phyloP scores from a whole-genome alignment of 305 asterid genomes.

The Coffea humblotiana region DNA sequence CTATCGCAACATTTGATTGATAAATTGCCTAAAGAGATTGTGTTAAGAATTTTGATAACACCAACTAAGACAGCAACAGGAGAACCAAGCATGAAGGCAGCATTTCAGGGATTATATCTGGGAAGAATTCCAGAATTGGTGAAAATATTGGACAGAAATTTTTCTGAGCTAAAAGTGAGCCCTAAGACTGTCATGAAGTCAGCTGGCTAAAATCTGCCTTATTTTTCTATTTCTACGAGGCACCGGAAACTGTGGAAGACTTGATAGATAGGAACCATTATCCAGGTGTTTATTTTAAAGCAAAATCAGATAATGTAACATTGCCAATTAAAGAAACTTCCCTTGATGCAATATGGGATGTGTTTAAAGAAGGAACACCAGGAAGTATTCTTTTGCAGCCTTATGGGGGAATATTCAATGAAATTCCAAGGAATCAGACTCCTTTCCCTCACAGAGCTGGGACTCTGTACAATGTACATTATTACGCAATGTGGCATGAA shows the following conservation, averaged over 20 bases:
- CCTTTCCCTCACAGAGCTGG: slow-evolving; percentile 36
- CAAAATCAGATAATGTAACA: slow-evolving; percentile 31
- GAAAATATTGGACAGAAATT: slow-evolving; percentile 19
- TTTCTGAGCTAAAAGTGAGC: slow-evolving; percentile 23
- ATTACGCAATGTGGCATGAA: slow-evolving; percentile 27
- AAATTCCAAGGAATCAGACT: slow-evolving; percentile 25
- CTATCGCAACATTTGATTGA: slow-evolving; percentile 29
- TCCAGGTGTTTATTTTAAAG: slow-evolving; percentile 12
- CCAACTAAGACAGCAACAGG: slow-evolving; percentile 14
- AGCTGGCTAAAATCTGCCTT: slow-evolving; percentile 29
- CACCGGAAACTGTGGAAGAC: slow-evolving; percentile 3
- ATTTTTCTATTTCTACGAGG: slow-evolving; percentile 16
- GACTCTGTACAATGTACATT: slow-evolving; percentile 28
- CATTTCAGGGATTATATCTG: slow-evolving; percentile 20
- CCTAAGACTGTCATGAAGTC: slow-evolving; percentile 23
- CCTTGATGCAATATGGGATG: slow-evolving; percentile 18
- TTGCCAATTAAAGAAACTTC: slow-evolving; percentile 6
- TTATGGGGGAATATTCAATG: slow-evolving; percentile 31
- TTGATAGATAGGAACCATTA: slow-evolving; percentile 19
- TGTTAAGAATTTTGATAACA: slow-evolving; percentile 23
- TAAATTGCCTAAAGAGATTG: slow-evolving; percentile 26
- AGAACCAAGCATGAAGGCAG: slow-evolving; percentile 11
- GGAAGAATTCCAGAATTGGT: slow-evolving; percentile 15
- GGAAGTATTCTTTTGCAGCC: slow-evolving; percentile 27
- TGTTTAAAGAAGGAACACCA: slow-evolving; percentile 3